Base-by-base conservation (phyloP, 352 stramenopile species). In the Globisporangium iwayamae region DNA sequence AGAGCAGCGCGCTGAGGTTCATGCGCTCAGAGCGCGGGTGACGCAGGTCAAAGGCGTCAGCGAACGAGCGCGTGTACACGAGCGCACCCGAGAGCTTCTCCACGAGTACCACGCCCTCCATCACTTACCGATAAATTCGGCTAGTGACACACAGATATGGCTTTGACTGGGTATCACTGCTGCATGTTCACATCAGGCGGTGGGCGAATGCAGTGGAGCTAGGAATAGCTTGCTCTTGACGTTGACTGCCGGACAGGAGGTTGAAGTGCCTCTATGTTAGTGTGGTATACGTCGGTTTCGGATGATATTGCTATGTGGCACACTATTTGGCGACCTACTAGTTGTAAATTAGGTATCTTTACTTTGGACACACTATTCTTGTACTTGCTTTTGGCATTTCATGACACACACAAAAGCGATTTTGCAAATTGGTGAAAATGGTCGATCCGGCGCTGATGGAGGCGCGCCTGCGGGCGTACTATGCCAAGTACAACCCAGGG, bases 401-500 rank as follows among this genome's bases (percentile, higher is more conserved):
- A 25, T 28, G 6, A 51, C 22, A 16, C 7, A 28, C n/a, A n/a
- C n/a, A n/a, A 53, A 53, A 32, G 22, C 14, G 20, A 55, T n/a
- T n/a, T n/a, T n/a, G n/a, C 38, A 16, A 43, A 43, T 43, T 11
- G 48, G 7, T 11, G 48, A 38, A 55, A 52, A 38, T 28, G 20
- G 36, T 52, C 36, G 36, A 48, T 50, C 39, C 59, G 13, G 52
- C 39, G 28, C 50, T 70, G 3, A 69, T 90, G 69, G 78, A 89
- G 68, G 63, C 66, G 63, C 73, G 75, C 25, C 72, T 93, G 74
- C 81, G 76, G 46, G 71, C 78, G 60, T 95, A 84, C 71, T 95
- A 95, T 78, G 68, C 72, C 36, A 66, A 73, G 63, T 70, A 91
- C 69, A 95, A 95, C 58, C 84, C 86, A 13, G 78, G 63, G 20